Evolutionary conservation across 345 rosid genomes (phyloP).

Genomic region (Brassica incana): DNA sequence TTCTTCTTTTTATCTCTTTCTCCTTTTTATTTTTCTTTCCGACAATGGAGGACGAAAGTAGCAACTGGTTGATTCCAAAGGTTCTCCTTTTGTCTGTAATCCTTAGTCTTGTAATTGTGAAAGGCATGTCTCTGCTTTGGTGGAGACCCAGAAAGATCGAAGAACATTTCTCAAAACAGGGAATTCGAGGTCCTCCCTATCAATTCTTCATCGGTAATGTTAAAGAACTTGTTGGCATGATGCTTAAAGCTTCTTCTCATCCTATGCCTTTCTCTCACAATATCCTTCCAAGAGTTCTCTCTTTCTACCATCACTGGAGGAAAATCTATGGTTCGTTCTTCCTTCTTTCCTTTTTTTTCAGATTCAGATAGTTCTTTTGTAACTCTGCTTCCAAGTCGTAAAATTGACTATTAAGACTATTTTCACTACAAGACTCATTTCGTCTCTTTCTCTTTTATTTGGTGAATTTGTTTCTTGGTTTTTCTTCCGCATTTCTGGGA

Average conservation of each 20-base stretch:
- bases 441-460: background rate
- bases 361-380: conserved; percentile 1
- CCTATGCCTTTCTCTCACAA: conserved; percentile 99
- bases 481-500: conserved; percentile 2
- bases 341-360: background rate
- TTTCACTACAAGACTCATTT: background rate
- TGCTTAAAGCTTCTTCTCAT: conserved; percentile 82
- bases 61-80: conserved; percentile 50
- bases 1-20: background rate
- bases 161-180: conserved; percentile 90
- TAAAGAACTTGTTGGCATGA: conserved; percentile 85
- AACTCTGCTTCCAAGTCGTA: conserved; percentile 20
- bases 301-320: conserved; percentile 96
- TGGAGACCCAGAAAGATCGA: conserved; percentile 94
- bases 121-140: conserved; percentile 65
- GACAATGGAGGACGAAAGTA: conserved; percentile 41
- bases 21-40: background rate
- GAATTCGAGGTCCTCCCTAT: conserved; percentile 97
- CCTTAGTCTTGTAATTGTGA: conserved; percentile 44
- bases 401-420: background rate
- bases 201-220: conserved; percentile 94
- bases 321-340: conserved; percentile 73
- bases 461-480: background rate
- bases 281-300: conserved; percentile 91
- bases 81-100: conserved; percentile 38